phyloP scores from a whole-genome alignment of 1,284 basidiomycete genomes.

The Ustilago sp. region DNA sequence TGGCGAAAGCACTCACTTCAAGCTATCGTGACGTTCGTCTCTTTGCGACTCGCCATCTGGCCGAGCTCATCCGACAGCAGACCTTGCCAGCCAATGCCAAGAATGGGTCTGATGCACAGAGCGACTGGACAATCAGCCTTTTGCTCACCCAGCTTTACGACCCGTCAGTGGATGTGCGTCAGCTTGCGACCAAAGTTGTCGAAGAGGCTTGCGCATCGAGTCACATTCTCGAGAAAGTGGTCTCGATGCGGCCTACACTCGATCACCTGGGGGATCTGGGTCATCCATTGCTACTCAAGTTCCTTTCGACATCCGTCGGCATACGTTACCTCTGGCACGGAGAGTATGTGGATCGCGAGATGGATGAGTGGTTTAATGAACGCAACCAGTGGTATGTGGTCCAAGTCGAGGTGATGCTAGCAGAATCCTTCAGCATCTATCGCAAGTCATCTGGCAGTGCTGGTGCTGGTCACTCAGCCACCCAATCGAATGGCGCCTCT shows the following conservation, averaged over 20 bases:
- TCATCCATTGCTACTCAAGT: constrained; percentile 84
- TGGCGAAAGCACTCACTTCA: constrained; percentile 86
- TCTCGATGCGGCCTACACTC: constrained; percentile 91
- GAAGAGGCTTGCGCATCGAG: constrained; percentile 89
- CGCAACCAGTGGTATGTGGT: constrained; percentile 88
- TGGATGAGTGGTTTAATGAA: constrained; percentile 90
- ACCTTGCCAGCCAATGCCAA: constrained; percentile 31
- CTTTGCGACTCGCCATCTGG: constrained; percentile 88
- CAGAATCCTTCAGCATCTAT: constrained; percentile 76
- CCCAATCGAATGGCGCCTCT: constrained; percentile 8
- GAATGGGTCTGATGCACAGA: constrained; percentile 31
- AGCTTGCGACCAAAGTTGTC: constrained; percentile 86
- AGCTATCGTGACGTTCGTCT: constrained; percentile 73
- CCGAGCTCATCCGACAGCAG: constrained; percentile 69
- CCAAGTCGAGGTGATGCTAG: constrained; percentile 85
- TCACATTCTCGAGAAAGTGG: constrained; percentile 86
- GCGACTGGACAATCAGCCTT: constrained; percentile 71
- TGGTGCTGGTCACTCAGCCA: constrained; percentile 7
- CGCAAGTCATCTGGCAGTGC: constrained; percentile 69
- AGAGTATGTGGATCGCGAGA: constrained; percentile 91
- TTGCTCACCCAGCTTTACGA: constrained; percentile 96
- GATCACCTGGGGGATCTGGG: constrained; percentile 95
- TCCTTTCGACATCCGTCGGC: constrained; percentile 92
- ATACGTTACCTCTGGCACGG: constrained; percentile 91
- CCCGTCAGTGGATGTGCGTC: constrained; percentile 86